Percentiles rank a stretch among this genome's conserved stretches.
phyloP scores from a whole-genome alignment of 164 flowering plant species.

The Magnolia changhungtana region DNA sequence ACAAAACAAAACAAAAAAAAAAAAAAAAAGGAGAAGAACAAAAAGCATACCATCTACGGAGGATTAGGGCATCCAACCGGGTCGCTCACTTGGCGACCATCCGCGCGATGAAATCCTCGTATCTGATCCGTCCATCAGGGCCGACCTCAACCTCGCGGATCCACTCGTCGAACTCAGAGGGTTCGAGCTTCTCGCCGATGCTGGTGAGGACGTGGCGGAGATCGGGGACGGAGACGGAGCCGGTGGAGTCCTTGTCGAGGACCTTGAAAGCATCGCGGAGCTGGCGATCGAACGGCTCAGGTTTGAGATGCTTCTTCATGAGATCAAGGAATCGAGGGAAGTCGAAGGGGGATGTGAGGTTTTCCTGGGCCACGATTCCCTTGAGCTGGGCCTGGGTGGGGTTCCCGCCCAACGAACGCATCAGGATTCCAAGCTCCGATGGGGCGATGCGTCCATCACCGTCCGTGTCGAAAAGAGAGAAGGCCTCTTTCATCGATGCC shows the following conservation, averaged over 20 bases:
- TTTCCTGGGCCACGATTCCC: conserved; percentile 62
- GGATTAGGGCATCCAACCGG: neutral
- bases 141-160: conserved; percentile 93
- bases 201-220: conserved; percentile 87
- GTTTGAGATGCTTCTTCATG: conserved; percentile 75
- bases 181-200: conserved; percentile 94
- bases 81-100: conserved; percentile 79
- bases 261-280: conserved; percentile 92
- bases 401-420: conserved; percentile 94
- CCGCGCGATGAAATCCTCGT: conserved; percentile 79
- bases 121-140: conserved; percentile 80
- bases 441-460: conserved; percentile 84
- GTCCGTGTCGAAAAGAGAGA: conserved; percentile 91
- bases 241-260: conserved; percentile 82
- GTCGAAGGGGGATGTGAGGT: conserved; percentile 77
- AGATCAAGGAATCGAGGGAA: conserved; percentile 75
- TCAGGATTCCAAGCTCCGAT: conserved; percentile 86
- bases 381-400: conserved; percentile 93
- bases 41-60: neutral
- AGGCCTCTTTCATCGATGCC: conserved; percentile 85
- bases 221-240: conserved; percentile 74
- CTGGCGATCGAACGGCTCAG: conserved; percentile 91
- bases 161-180: conserved; percentile 96
- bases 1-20: too few species aligned
- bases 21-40: too few species aligned